phyloP scores from a whole-genome alignment of 768 basidiomycete species.

The Leccinum longicurvipes region DNA sequence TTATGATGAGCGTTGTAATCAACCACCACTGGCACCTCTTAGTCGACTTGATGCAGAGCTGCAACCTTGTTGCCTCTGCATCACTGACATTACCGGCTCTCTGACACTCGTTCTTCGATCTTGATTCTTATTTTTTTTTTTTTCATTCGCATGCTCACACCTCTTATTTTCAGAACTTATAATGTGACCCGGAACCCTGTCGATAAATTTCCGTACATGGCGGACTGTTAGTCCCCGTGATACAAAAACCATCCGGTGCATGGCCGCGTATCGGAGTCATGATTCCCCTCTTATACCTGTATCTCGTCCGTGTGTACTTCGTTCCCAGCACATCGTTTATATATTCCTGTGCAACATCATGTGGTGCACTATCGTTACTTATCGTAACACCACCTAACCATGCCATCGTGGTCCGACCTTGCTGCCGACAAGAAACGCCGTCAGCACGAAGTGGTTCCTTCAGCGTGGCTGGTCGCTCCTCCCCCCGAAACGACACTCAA shows the following conservation, averaged over 20 bases:
- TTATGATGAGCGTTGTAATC: slow-evolving; percentile 75
- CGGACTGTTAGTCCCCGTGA: slow-evolving; percentile 3
- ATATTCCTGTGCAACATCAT: slow-evolving; percentile 3
- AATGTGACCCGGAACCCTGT: not conserved
- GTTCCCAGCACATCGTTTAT: slow-evolving; percentile 6
- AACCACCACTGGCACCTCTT: slow-evolving; percentile 86
- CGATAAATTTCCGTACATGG: not conserved
- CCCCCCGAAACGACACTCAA: slow-evolving; percentile 49
- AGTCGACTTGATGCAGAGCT: slow-evolving; percentile 66
- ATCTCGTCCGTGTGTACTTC: slow-evolving; percentile 5
- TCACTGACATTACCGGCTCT: slow-evolving; percentile 78
- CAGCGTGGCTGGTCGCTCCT: slow-evolving; percentile 55
- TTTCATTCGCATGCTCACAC: slow-evolving; percentile 16
- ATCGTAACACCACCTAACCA: not conserved
- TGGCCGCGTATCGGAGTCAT: not conserved
- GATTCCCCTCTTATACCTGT: not conserved
- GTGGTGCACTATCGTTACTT: not conserved
- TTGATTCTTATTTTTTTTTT: too few relatives aligned
- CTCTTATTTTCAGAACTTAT: slow-evolving; percentile 10
- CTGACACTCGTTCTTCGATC: slow-evolving; percentile 34
- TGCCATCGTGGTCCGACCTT: slow-evolving; percentile 47
- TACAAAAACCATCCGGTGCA: not conserved
- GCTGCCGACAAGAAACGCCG: slow-evolving; percentile 50
- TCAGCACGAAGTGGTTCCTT: slow-evolving; percentile 57
- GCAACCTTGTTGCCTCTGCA: slow-evolving; percentile 37